These are phyloP conservation scores for Gracilaria gracilis DNA, from an alignment of 23 red algal genomes.

Conservation along the genomic window DNA sequence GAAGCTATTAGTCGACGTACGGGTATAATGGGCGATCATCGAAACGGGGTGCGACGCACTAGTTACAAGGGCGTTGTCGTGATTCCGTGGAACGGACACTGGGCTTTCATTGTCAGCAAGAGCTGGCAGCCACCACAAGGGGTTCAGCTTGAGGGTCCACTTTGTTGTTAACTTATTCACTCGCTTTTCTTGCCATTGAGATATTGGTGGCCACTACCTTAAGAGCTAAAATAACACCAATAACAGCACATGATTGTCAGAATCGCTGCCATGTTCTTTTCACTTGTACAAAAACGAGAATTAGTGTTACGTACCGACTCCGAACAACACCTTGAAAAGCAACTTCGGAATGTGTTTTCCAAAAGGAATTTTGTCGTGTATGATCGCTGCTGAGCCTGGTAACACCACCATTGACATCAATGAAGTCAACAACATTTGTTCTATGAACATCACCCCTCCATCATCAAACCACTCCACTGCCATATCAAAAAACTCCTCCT, in stretches of 20 bases:
- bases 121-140: constrained; percentile 65
- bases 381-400: background rate
- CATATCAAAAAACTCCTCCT: constrained; percentile 56
- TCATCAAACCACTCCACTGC: constrained; percentile 41
- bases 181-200: background rate
- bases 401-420: constrained; percentile 46
- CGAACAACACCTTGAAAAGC: constrained; percentile 58
- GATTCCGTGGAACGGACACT: constrained; percentile 71
- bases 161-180: constrained; percentile 48
- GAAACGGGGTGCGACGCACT: constrained; percentile 54
- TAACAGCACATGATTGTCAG: background rate
- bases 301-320: constrained; percentile 24
- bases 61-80: constrained; percentile 74
- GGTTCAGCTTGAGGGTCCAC: background rate
- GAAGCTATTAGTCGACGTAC: constrained; percentile 58
- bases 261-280: background rate
- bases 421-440: constrained; percentile 10
- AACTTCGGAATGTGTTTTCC: constrained; percentile 6
- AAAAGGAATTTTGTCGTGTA: constrained; percentile 25
- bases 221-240: background rate
- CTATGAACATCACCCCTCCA: constrained; percentile 5
- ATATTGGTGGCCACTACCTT: constrained; percentile 17
- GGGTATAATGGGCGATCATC: constrained; percentile 74
- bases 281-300: background rate
- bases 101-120: constrained; percentile 68